phyloP scores from a whole-genome alignment of 495 filamentous ascomycete genomes.

The Penicillium alfredii region DNA sequence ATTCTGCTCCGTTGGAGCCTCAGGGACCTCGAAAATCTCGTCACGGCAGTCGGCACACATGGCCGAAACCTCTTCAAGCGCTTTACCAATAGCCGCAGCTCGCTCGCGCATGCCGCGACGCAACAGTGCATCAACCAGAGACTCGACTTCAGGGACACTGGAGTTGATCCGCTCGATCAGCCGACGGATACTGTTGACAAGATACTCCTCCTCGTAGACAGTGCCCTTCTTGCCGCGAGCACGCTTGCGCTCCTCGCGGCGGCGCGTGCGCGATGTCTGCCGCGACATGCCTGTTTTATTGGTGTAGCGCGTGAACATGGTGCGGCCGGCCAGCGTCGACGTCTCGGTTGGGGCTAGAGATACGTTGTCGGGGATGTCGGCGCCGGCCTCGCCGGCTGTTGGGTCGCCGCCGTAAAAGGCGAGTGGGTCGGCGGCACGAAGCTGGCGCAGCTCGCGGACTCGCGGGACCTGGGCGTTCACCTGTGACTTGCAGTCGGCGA shows the following conservation, averaged over 20 bases:
- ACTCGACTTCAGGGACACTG: slow-evolving; percentile 58
- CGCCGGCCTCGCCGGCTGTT: slow-evolving; percentile 42
- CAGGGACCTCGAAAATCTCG: slow-evolving; percentile 56
- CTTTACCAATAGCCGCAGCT: slow-evolving; percentile 66
- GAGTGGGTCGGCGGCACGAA: slow-evolving; percentile 75
- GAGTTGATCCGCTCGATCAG: slow-evolving; percentile 79
- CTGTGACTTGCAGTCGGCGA: slow-evolving; percentile 86
- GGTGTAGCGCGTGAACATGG: slow-evolving; percentile 89
- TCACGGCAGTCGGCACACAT: slow-evolving; percentile 56
- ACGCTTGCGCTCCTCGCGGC: slow-evolving; percentile 87
- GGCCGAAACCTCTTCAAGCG: slow-evolving; percentile 64
- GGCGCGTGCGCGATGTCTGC: slow-evolving; percentile 74
- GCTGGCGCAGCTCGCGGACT: slow-evolving; percentile 70
- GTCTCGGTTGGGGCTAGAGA: slow-evolving; percentile 82
- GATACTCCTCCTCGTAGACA: slow-evolving; percentile 95
- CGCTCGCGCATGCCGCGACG: slow-evolving; percentile 82
- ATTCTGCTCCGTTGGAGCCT: no score
- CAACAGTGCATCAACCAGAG: slow-evolving; percentile 67
- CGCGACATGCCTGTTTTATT: slow-evolving; percentile 66
- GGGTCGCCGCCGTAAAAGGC: slow-evolving; percentile 70
- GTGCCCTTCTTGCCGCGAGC: slow-evolving; percentile 92
- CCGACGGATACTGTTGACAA: slow-evolving; percentile 78
- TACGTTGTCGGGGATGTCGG: slow-evolving; percentile 82
- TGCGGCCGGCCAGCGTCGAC: slow-evolving; percentile 62
- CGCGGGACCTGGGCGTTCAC: slow-evolving; percentile 77